phyloP scores from a whole-genome alignment of 768 basidiomycete species.

The Lactarius indigo region DNA sequence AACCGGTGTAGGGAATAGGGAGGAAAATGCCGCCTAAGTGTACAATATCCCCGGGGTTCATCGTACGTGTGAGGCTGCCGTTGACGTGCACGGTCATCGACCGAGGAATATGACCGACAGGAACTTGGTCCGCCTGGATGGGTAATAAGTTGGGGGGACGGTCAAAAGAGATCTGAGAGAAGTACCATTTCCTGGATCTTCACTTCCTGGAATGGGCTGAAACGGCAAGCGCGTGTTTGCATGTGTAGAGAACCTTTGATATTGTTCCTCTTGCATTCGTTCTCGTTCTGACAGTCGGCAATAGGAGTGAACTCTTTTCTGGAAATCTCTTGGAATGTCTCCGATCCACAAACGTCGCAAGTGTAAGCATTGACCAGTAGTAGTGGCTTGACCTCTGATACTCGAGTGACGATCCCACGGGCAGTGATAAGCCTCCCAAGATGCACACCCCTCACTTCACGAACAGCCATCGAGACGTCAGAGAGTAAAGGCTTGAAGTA shows the following conservation, averaged over 20 bases:
- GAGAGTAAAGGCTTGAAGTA: constrained; percentile 88
- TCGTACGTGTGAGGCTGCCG: constrained; percentile 81
- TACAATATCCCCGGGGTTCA: constrained; percentile 96
- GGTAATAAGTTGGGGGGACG: constrained; percentile 15
- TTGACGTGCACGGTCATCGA: constrained; percentile 97
- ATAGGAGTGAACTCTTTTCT: constrained; percentile 90
- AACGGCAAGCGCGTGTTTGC: constrained; percentile 78
- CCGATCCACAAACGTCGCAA: constrained; percentile 96
- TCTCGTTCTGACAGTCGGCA: constrained; percentile 80
- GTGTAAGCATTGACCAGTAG: constrained; percentile 97
- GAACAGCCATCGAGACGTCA: constrained; percentile 79
- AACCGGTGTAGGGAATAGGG: constrained; percentile 95
- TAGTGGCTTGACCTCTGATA: constrained; percentile 97
- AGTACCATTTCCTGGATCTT: constrained; percentile 98
- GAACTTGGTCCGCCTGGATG: constrained; percentile 93
- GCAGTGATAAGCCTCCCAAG: constrained; percentile 95
- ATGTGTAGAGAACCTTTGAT: constrained; percentile 91
- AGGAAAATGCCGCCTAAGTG: constrained; percentile 96
- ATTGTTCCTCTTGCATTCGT: constrained; percentile 81
- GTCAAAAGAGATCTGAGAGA: background rate
- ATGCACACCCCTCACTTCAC: constrained; percentile 80
- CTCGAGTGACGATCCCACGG: constrained; percentile 96
- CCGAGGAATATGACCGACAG: constrained; percentile 97
- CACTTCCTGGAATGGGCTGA: constrained; percentile 93
- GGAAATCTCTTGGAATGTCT: constrained; percentile 97